A percentile compares a stretch with the other conserved stretches of the same genome.
These are phyloP conservation scores for Pneumocystis oryctolagi DNA, from an alignment of 1,139 yeast species.

Conservation along the genomic window DNA sequence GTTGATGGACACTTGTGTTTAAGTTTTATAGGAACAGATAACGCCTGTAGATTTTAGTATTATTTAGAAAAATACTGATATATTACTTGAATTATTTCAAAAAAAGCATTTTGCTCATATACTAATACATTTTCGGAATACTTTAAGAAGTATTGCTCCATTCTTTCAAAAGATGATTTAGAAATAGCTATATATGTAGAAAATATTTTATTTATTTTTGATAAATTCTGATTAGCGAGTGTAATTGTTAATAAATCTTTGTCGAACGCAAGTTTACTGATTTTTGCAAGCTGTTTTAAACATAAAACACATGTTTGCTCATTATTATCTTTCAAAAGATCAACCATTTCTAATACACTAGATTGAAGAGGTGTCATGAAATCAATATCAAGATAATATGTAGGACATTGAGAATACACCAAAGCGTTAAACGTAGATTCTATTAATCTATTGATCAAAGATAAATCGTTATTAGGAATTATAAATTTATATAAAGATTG, in stretches of 20 bases:
- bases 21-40: neutral
- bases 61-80: neutral
- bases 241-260: neutral
- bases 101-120: neutral
- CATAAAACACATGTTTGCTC: neutral
- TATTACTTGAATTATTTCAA: neutral
- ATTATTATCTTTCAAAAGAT: neutral
- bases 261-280: neutral
- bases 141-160: neutral
- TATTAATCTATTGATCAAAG: neutral
- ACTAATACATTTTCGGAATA: neutral
- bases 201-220: neutral
- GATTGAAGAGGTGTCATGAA: slow-evolving; percentile 4
- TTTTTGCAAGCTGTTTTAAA: neutral
- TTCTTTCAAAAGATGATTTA: neutral
- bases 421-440: neutral
- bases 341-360: neutral
- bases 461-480: neutral
- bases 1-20: neutral
- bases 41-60: neutral
- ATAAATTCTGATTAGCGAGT: neutral
- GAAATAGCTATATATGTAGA: neutral
- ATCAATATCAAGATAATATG: slow-evolving; percentile 9
- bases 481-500: slow-evolving; percentile 1
- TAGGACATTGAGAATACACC: slow-evolving; percentile 2